These are phyloP conservation scores for Biscutella laevigata DNA, from an alignment of 441 rosid species.

Conservation along the genomic window DNA sequence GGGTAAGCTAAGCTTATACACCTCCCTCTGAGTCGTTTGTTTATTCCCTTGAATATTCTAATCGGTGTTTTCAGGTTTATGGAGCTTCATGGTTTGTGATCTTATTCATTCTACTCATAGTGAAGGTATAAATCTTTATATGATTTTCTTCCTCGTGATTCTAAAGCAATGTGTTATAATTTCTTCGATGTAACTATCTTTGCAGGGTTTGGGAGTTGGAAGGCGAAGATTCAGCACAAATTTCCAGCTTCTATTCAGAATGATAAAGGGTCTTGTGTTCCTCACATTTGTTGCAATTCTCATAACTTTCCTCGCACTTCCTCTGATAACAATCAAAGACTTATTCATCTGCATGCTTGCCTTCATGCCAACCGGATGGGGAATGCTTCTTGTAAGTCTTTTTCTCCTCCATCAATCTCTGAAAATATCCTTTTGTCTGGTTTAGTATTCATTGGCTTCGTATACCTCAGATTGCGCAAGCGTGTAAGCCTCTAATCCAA, in stretches of 20 bases:
- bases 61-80: constrained; percentile 72
- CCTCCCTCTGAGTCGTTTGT: too few relatives aligned
- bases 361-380: constrained; percentile 99
- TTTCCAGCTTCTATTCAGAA: constrained; percentile 89
- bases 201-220: constrained; percentile 94
- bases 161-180: too few relatives aligned
- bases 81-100: constrained; percentile 96
- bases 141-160: too few relatives aligned
- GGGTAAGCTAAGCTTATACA: too few relatives aligned
- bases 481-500: constrained; percentile 66
- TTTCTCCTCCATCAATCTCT: too few relatives aligned
- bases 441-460: too few relatives aligned
- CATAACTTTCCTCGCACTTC: constrained; percentile 69
- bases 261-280: constrained; percentile 93
- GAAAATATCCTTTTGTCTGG: constrained; percentile 4
- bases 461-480: constrained; percentile 99
- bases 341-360: constrained; percentile 87
- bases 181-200: not conserved
- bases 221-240: constrained; percentile 82
- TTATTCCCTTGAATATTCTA: not conserved
- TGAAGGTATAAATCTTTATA: constrained; percentile 58
- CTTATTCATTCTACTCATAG: constrained; percentile 68
- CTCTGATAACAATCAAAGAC: constrained; percentile 78
- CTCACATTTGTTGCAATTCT: constrained; percentile 66
- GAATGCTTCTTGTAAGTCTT: constrained; percentile 88